Evolutionary conservation across 148 eudicot species (phyloP).

Genomic region (Suaeda aralocaspica): DNA sequence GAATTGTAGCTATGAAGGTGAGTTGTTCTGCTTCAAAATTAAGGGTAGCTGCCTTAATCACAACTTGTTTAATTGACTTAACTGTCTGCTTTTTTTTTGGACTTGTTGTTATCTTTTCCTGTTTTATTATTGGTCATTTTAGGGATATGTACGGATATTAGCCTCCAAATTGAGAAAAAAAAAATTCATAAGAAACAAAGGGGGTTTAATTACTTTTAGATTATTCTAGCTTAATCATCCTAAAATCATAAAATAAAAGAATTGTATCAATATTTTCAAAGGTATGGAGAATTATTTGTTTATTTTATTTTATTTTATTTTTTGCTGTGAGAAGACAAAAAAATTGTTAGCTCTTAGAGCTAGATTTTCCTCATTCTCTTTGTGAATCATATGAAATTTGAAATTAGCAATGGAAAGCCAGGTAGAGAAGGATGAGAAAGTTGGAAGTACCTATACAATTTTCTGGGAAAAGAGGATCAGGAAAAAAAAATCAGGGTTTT

Average conservation of each 20-base stretch:
- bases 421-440: neutral
- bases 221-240: neutral
- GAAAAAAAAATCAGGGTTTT: neutral
- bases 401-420: neutral
- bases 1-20: constrained; percentile 86
- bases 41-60: neutral
- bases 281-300: too few relatives aligned
- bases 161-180: neutral
- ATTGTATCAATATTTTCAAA: neutral
- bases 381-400: neutral
- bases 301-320: too few relatives aligned
- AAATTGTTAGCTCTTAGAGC: neutral
- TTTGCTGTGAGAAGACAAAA: neutral
- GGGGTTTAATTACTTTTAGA: neutral
- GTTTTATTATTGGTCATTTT: neutral
- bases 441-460: neutral
- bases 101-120: neutral
- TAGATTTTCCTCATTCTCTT: neutral
- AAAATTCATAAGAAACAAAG: neutral
- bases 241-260: neutral
- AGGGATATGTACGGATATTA: neutral
- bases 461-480: neutral
- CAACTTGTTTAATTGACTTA: constrained; percentile 4
- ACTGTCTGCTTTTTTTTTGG: neutral
- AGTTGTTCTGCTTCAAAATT: neutral